These are phyloP conservation scores for Xerocomellus intermedius DNA, from an alignment of 768 basidiomycete species.

Conservation along the genomic window DNA sequence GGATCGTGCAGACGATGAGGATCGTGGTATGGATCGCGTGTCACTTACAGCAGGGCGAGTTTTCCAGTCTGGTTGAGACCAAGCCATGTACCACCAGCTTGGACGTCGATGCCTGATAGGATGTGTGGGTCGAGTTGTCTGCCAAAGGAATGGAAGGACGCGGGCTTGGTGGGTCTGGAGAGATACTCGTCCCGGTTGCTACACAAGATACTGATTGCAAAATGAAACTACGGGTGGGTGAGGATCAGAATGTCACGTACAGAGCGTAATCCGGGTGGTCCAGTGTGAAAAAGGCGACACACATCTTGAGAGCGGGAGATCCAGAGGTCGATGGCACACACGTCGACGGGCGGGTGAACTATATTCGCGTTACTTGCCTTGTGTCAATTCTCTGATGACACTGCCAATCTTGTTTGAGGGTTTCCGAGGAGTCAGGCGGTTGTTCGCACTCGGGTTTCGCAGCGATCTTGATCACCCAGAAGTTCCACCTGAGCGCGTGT, in stretches of 20 bases:
- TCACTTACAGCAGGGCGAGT: conserved; percentile 67
- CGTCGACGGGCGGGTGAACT: not conserved
- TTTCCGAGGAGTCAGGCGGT: not conserved
- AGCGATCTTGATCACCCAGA: not conserved
- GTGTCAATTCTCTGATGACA: not conserved
- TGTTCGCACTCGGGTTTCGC: too few relatives aligned
- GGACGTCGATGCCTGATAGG: conserved; percentile 72
- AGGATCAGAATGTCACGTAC: conserved; percentile 38
- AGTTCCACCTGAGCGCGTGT: not conserved
- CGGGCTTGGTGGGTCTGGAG: conserved; percentile 60
- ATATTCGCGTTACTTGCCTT: not conserved
- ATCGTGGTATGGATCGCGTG: not conserved
- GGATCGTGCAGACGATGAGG: not conserved
- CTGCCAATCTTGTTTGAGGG: conserved; percentile 1
- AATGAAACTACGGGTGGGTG: not conserved
- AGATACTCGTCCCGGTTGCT: conserved; percentile 79
- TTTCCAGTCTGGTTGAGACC: conserved; percentile 65
- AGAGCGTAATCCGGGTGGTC: conserved; percentile 76
- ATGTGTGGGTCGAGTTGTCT: conserved; percentile 36
- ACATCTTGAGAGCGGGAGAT: conserved; percentile 47
- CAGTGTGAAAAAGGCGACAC: conserved; percentile 75
- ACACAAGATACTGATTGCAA: conserved; percentile 56
- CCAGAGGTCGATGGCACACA: not conserved
- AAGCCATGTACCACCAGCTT: conserved; percentile 82
- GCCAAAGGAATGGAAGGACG: conserved; percentile 68